These are phyloP conservation scores for Cutaneotrichosporon cyanovorans DNA, from an alignment of 1,284 basidiomycete species.

Conservation along the genomic window DNA sequence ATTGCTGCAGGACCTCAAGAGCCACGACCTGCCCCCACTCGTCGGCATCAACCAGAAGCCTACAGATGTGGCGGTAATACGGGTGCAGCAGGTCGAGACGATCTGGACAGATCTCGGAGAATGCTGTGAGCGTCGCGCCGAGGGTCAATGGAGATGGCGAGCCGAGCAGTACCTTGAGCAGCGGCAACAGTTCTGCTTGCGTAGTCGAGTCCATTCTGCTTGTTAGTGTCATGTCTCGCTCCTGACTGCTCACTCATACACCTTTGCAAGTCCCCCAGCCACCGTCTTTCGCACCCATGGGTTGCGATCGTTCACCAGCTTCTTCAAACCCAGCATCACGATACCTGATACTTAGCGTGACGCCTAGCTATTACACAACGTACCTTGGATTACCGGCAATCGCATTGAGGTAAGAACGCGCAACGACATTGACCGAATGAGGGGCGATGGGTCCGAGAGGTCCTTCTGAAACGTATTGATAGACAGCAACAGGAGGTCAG, in stretches of 20 bases:
- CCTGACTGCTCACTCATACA: constrained; percentile 59
- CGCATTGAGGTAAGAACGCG: constrained; percentile 88
- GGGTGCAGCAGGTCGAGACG: constrained; percentile 78
- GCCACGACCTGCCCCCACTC: constrained; percentile 91
- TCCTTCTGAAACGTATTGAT: constrained; percentile 99
- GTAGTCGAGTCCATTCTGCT: constrained; percentile 65
- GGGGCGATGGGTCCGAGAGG: constrained; percentile 79
- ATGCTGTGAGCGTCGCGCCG: constrained; percentile 77
- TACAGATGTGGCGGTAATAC: constrained; percentile 79
- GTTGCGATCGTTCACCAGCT: constrained; percentile 80
- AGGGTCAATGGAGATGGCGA: constrained; percentile 83
- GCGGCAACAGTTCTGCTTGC: constrained; percentile 62
- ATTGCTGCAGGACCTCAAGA: constrained; percentile 69
- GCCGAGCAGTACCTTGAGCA: constrained; percentile 66
- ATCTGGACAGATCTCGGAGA: constrained; percentile 72
- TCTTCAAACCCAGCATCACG: constrained; percentile 81
- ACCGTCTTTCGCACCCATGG: constrained; percentile 91
- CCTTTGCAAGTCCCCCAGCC: constrained; percentile 79
- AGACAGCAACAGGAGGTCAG: constrained; percentile 88
- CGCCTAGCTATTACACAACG: background rate
- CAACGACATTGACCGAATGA: constrained; percentile 88
- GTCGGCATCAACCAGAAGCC: constrained; percentile 78
- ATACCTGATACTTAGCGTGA: constrained; percentile 51
- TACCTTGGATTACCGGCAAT: constrained; percentile 71
- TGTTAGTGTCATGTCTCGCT: constrained; percentile 6